Evolutionary conservation across 2,329 filamentous ascomycete genomes (phyloP).

Genomic region (Aspergillus ochraceus): DNA sequence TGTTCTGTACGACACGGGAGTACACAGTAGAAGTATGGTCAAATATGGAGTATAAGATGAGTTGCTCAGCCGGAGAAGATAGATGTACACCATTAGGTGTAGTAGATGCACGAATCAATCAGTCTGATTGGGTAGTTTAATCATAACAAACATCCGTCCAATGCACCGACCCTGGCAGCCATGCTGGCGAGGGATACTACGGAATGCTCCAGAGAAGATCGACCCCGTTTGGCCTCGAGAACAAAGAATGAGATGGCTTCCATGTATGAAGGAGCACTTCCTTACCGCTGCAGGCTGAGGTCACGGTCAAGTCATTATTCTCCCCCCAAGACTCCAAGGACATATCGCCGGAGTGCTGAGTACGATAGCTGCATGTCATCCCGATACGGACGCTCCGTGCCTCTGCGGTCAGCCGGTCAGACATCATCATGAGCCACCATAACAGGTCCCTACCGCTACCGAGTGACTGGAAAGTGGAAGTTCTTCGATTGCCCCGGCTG

Average conservation of each 20-base stretch:
- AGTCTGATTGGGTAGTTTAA: neutral
- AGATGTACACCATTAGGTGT: neutral
- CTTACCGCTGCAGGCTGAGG: too few species aligned
- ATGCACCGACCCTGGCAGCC: conserved; percentile 3
- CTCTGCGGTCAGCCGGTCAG: neutral
- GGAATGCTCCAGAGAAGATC: conserved; percentile 13
- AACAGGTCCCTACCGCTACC: too few species aligned
- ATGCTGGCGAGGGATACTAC: conserved; percentile 19
- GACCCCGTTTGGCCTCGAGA: too few species aligned
- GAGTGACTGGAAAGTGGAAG: too few species aligned
- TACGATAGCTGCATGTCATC: too few species aligned
- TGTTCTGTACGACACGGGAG: neutral
- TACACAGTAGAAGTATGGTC: neutral
- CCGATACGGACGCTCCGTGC: neutral
- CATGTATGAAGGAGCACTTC: neutral
- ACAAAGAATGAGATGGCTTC: neutral
- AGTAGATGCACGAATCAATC: neutral
- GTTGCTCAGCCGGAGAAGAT: neutral
- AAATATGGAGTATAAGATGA: neutral
- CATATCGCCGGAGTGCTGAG: too few species aligned
- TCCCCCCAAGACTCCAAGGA: neutral
- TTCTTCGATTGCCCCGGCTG: neutral
- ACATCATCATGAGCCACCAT: neutral
- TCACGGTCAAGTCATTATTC: too few species aligned
- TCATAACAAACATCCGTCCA: neutral